These are phyloP conservation scores for Candida endomychidarum DNA, from an alignment of 805 yeast genomes.

Conservation along the genomic window DNA sequence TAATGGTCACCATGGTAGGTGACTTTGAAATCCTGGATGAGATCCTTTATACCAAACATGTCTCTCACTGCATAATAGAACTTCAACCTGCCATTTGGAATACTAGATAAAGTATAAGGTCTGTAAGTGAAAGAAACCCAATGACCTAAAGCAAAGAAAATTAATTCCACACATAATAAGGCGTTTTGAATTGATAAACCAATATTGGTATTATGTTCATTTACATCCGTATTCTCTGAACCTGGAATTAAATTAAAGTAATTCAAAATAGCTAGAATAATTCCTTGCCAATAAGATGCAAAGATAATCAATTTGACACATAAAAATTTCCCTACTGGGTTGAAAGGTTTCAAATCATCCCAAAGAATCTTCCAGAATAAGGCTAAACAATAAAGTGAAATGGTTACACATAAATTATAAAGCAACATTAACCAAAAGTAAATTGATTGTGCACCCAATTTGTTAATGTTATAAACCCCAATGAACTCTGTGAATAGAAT, in stretches of 20 bases:
- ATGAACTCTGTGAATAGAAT: constrained; percentile 46
- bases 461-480: constrained; percentile 52
- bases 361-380: constrained; percentile 92
- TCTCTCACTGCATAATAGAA: constrained; percentile 69
- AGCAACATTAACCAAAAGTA: constrained; percentile 65
- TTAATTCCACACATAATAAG: constrained; percentile 76
- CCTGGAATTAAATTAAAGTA: constrained; percentile 47
- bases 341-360: constrained; percentile 69
- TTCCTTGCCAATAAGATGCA: constrained; percentile 98
- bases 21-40: constrained; percentile 75
- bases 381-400: constrained; percentile 82
- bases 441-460: constrained; percentile 47
- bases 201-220: constrained; percentile 29
- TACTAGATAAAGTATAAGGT: constrained; percentile 59
- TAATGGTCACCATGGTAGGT: constrained; percentile 69
- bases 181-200: constrained; percentile 75
- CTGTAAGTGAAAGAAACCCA: constrained; percentile 78
- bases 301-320: constrained; percentile 92
- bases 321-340: constrained; percentile 89
- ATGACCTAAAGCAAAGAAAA: constrained; percentile 87
- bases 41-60: constrained; percentile 73
- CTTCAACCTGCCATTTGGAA: constrained; percentile 70
- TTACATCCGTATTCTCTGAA: constrained; percentile 21
- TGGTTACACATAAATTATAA: constrained; percentile 77
- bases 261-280: constrained; percentile 54